These are phyloP conservation scores for Calonectria pauciramosa DNA, from an alignment of 2,329 filamentous ascomycete genomes.

Conservation along the genomic window DNA sequence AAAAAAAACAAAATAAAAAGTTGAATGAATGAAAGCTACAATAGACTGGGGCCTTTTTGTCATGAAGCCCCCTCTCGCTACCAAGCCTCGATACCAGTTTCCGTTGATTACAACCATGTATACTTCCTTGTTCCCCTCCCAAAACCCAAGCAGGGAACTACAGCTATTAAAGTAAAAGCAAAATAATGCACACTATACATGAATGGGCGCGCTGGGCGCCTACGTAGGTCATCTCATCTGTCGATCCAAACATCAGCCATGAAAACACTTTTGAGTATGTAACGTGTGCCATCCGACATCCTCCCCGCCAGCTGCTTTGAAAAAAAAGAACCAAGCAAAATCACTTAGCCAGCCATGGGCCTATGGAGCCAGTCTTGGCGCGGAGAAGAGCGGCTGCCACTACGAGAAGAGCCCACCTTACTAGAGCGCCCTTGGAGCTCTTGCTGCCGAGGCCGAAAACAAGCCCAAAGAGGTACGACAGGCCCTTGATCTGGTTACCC, in stretches of 20 bases:
- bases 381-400: conserved; percentile 55
- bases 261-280: conserved; percentile 9
- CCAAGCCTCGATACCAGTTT: background rate
- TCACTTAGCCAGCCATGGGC: conserved; percentile 45
- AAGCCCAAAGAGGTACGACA: conserved; percentile 68
- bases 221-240: conserved; percentile 19
- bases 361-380: conserved; percentile 52
- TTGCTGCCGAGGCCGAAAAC: conserved; percentile 66
- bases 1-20: conserved; percentile 1
- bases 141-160: background rate
- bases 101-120: background rate
- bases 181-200: conserved; percentile 21
- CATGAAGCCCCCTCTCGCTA: background rate
- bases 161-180: background rate
- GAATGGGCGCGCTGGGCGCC: background rate
- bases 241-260: conserved; percentile 15
- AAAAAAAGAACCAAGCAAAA: conserved; percentile 26
- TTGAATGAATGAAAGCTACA: conserved; percentile 38
- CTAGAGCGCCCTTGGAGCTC: conserved; percentile 62
- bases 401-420: conserved; percentile 63
- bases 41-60: conserved; percentile 14
- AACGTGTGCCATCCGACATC: background rate
- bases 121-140: background rate
- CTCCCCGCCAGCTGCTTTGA: background rate
- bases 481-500: conserved; percentile 64